phyloP scores from a whole-genome alignment of 2,329 filamentous ascomycete species.

The Fusarium sp. region DNA sequence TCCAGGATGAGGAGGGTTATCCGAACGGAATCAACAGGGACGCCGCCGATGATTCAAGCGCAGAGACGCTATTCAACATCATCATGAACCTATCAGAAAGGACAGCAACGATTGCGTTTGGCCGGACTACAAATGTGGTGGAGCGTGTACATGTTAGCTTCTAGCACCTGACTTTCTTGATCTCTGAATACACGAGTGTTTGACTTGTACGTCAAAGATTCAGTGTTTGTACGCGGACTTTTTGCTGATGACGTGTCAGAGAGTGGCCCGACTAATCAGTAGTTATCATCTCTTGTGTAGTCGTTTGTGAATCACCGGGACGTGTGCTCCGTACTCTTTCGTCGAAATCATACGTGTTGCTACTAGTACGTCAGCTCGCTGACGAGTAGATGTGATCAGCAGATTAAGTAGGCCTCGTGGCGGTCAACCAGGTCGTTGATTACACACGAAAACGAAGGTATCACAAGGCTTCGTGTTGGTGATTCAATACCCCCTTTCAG shows the following conservation, averaged over 20 bases:
- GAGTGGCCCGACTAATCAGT: not conserved
- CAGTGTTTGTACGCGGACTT: not conserved
- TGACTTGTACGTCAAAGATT: not conserved
- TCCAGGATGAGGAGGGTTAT: not conserved
- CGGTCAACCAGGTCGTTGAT: not conserved
- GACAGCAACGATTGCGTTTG: not conserved
- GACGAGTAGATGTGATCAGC: not conserved
- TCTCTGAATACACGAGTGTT: not conserved
- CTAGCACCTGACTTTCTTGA: not conserved
- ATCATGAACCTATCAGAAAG: not conserved
- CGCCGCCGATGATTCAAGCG: not conserved
- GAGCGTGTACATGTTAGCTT: not conserved
- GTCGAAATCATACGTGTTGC: not conserved
- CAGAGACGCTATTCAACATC: not conserved
- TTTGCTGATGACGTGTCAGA: not conserved
- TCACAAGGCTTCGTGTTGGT: not conserved
- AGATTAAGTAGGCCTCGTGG: not conserved
- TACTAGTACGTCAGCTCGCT: not conserved
- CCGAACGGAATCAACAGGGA: not conserved
- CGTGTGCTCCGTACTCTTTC: not conserved
- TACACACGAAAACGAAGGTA: not conserved
- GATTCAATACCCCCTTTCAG: not conserved
- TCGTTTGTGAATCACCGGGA: not conserved
- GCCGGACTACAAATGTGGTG: not conserved
- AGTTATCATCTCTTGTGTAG: not conserved